phyloP scores from a whole-genome alignment of 2,329 filamentous ascomycete species.

The Epicoccum sorghinum region DNA sequence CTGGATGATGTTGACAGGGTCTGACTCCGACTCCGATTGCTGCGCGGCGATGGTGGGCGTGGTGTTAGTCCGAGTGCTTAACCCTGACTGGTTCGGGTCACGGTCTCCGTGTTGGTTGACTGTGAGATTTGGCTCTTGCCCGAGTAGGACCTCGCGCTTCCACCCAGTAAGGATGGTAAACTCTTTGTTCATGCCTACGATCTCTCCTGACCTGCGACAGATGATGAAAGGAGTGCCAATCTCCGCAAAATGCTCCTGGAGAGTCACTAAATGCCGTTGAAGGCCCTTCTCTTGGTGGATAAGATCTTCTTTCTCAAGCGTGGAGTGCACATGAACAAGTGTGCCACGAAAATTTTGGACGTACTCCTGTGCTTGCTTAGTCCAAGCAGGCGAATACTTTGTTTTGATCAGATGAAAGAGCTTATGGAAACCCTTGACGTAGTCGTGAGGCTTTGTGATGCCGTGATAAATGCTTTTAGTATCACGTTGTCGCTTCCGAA shows the following conservation, averaged over 20 bases:
- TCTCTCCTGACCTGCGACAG: constrained; percentile 87
- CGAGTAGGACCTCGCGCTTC: constrained; percentile 86
- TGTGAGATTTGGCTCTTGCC: constrained; percentile 86
- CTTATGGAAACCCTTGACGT: constrained; percentile 87
- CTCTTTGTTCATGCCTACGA: constrained; percentile 95
- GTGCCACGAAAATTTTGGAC: constrained; percentile 89
- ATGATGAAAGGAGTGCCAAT: constrained; percentile 91
- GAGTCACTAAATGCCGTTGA: constrained; percentile 89
- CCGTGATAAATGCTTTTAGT: constrained; percentile 86
- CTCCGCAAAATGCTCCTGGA: constrained; percentile 87
- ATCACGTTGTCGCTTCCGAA: constrained; percentile 65
- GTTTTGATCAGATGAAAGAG: constrained; percentile 80
- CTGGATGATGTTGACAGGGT: constrained; percentile 86
- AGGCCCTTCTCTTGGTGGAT: constrained; percentile 98
- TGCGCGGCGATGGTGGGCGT: constrained; percentile 54
- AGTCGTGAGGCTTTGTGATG: constrained; percentile 89
- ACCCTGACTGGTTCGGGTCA: constrained; percentile 45
- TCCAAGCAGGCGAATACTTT: constrained; percentile 78
- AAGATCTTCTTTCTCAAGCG: constrained; percentile 85
- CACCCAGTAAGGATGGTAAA: constrained; percentile 96
- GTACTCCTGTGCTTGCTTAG: constrained; percentile 82
- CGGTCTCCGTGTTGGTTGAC: constrained; percentile 71
- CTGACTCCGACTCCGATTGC: constrained; percentile 48
- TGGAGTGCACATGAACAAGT: constrained; percentile 89
- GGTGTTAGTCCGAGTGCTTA: constrained; percentile 45